These are phyloP conservation scores for Areca catechu DNA, from an alignment of 176 grass and related monocot species.

Conservation along the genomic window DNA sequence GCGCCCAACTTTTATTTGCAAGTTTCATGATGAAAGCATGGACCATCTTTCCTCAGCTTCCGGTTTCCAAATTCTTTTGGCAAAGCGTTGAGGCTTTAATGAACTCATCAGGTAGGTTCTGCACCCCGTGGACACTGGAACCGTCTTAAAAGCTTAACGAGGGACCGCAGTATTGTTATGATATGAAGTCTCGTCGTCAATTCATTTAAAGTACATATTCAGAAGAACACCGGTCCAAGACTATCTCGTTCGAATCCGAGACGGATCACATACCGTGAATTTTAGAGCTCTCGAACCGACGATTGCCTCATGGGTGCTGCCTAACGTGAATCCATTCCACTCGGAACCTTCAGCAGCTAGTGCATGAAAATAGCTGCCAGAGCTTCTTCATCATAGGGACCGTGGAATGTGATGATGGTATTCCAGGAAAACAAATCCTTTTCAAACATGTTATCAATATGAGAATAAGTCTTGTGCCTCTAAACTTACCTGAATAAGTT, in stretches of 20 bases:
- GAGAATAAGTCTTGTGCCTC: too few relatives aligned
- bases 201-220: constrained; percentile 41
- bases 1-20: constrained; percentile 30
- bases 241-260: constrained; percentile 36
- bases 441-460: too few relatives aligned
- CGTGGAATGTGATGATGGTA: constrained; percentile 44
- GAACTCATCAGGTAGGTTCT: constrained; percentile 38
- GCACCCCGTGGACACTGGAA: constrained; percentile 26
- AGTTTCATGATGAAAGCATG: constrained; percentile 35
- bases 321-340: constrained; percentile 43
- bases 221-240: constrained; percentile 42
- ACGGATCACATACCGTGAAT: constrained; percentile 48
- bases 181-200: not conserved
- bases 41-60: constrained; percentile 45
- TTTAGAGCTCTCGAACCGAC: constrained; percentile 19
- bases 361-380: constrained; percentile 26
- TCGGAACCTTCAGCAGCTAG: constrained; percentile 30
- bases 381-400: constrained; percentile 23
- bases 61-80: constrained; percentile 32
- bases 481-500: too few relatives aligned
- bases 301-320: constrained; percentile 32
- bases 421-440: too few relatives aligned
- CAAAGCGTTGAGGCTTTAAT: constrained; percentile 37
- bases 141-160: constrained; percentile 33
- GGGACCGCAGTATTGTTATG: constrained; percentile 12